phyloP scores from a whole-genome alignment of 2,329 filamentous ascomycete genomes.

The Diaporthe sp. region DNA sequence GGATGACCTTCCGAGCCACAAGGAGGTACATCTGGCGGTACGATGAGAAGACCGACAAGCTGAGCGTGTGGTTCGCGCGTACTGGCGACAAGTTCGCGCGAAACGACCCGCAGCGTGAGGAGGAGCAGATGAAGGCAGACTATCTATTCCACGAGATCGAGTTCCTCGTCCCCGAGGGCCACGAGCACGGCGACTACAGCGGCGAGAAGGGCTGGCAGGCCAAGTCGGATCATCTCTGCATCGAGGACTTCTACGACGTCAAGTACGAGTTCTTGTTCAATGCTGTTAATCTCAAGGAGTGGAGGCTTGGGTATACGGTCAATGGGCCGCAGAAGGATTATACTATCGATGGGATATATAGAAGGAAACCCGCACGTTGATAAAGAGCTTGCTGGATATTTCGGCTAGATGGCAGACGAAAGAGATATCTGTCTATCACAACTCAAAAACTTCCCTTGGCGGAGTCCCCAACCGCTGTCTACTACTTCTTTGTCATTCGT shows the following conservation, averaged over 20 bases:
- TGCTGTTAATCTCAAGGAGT: conserved; percentile 69
- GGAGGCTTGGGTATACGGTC: conserved; percentile 75
- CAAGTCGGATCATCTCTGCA: conserved; percentile 77
- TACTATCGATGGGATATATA: conserved; percentile 68
- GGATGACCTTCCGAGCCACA: conserved; percentile 71
- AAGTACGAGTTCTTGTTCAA: conserved; percentile 76
- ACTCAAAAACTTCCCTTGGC: background rate
- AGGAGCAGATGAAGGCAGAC: conserved; percentile 74
- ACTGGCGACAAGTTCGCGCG: conserved; percentile 72
- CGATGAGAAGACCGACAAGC: conserved; percentile 67
- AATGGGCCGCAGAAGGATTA: conserved; percentile 83
- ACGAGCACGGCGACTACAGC: conserved; percentile 46
- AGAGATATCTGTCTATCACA: background rate
- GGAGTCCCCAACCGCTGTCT: background rate
- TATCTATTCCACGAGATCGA: conserved; percentile 83
- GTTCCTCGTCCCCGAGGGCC: conserved; percentile 61
- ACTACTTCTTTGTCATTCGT: background rate
- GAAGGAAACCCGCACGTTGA: conserved; percentile 48
- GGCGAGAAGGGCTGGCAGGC: conserved; percentile 69
- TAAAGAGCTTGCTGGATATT: background rate
- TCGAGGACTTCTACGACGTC: conserved; percentile 80
- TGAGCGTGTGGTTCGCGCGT: conserved; percentile 82
- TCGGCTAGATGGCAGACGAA: no score
- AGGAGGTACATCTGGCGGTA: conserved; percentile 82
- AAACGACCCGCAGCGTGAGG: conserved; percentile 81